phyloP scores from a whole-genome alignment of 768 basidiomycete species.

The Boletales sp. region DNA sequence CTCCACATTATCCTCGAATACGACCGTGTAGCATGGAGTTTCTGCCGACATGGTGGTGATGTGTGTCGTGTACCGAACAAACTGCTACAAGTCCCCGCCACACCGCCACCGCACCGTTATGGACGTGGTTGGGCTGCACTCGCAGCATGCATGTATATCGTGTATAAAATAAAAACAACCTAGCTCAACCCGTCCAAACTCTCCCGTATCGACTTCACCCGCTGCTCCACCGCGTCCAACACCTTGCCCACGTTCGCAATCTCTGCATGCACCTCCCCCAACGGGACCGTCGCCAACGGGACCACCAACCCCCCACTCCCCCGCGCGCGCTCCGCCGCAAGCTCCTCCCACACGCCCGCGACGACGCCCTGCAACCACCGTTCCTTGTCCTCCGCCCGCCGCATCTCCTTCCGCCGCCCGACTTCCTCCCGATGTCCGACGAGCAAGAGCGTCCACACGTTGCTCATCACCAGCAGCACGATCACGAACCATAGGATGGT shows the following conservation, averaged over 20 bases:
- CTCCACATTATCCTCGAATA: conserved; percentile 71
- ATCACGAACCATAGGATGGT: conserved; percentile 74
- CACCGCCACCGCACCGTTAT: no score
- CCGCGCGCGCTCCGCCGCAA: conserved; percentile 43
- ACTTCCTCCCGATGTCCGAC: conserved; percentile 47
- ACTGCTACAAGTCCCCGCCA: no score
- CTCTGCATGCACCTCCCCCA: conserved; percentile 44
- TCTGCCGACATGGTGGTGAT: conserved; percentile 41
- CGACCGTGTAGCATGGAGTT: conserved; percentile 71
- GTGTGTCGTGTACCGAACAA: no score
- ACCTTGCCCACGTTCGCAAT: conserved; percentile 43
- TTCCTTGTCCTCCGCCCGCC: conserved; percentile 63
- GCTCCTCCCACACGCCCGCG: conserved; percentile 68
- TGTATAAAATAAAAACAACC: no score
- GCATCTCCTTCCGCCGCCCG: conserved; percentile 44
- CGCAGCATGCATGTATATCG: no score
- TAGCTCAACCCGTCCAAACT: conserved; percentile 35
- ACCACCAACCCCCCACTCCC: conserved; percentile 8
- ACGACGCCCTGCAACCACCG: conserved; percentile 73
- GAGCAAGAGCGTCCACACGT: conserved; percentile 62
- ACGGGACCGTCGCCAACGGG: conserved; percentile 16
- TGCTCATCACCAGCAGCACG: conserved; percentile 68
- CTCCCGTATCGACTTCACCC: conserved; percentile 47
- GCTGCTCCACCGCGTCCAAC: conserved; percentile 57
- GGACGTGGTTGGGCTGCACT: no score